Evolutionary conservation across 2,329 filamentous ascomycete species (phyloP), one percentile per base, ranked within the genome.

Genomic region (Alternaria hordeiaustralica): DNA sequence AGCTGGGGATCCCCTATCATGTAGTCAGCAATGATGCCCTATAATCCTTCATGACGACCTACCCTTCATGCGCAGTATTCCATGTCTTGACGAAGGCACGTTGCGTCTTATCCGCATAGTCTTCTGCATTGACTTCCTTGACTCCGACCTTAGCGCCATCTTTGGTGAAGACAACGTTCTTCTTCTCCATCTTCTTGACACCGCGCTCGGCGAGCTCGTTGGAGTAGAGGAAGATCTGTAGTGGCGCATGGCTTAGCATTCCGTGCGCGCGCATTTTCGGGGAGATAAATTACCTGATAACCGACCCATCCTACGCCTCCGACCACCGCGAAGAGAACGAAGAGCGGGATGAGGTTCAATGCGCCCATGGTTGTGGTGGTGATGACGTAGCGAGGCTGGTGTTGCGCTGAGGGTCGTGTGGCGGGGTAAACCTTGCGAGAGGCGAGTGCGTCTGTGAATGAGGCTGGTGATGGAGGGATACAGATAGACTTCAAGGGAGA

Each of bases 151-250:
- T 87, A 64, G 92, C 81, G 59, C 92, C 92, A 60, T 93, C 91
- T 77, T 92, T 92, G 43, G 89, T 90, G 79, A 93, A 91, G 44
- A 88, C 84, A 60, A 94, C 87, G 77, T 94, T 91, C 82, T 91
- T 92, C 82, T 88, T 88, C 78, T 90, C 88, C 87, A 94, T 91
- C 75, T 88, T 88, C 79, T 90, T 85, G 53, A 86, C 87, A 50
- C 91, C 90, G 62, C 87, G 85, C 63, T 87, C 83, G 64, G 87
- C 86, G 71, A 94, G 89, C 78, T 91, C 86, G 80, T 84, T 85
- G 59, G 87, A 84, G 80, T 88, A 89, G 58, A 91, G 80, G 80
- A 91, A 94, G 77, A 94, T 86, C 78, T 84, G 64, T 11, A 6
- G 28, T 13, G 25, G 28, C 41, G 25, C 26, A 15, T 20, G 5